Evolutionary conservation across 257 asterid species (phyloP), one percentile per base, ranked within the genome.

Genomic region (Echium plantagineum): DNA sequence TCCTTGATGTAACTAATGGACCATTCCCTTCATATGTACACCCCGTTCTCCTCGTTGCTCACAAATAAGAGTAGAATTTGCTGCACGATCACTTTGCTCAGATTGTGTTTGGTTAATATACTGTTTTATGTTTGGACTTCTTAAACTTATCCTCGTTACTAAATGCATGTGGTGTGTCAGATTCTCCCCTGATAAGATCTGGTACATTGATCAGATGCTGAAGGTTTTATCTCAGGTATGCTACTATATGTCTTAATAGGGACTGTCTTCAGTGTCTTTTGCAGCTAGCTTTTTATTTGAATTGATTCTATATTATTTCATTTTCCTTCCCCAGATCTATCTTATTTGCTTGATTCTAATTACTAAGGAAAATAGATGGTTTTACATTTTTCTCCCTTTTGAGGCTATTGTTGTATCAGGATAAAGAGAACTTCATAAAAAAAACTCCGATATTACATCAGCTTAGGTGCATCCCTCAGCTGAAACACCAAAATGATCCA

Each of bases 201-300:
- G 97, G 99, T 89, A 93, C 71, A 81, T 93, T 62, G 94, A 89
- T 81, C 94, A 93, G 76, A 84, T 93, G 95, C 87, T 93, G 68
- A 89, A 86, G 84, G 96, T 89, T 73, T 83, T 93, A 30, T 76
- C 94, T 54, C 84, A 85, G 99, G 99, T 93, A 81, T 42, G 71
- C 35, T 24, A 60, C 49, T 66, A 35, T 47, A 68, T 65, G 49
- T 21, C 51, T 42, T 42, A 59, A 5, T 69, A 48, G 67, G 30
- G 38, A 58, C 55, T 65, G 18, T 54, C 47, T 53, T 62, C 49
- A 38, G 28, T 48, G 20, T 21, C 21, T 59, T 61, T 69, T 35
- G 7, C 1, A 35, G 46, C 46, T 35, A 5, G 46, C 7, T 35
- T 35, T 35, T 9, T 35, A 5, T 5, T 35, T 35, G 46, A 35